Percentiles rank a stretch among this genome's conserved stretches.
phyloP scores from a whole-genome alignment of 108 stramenopile species.

The Skeletonema tropicum region DNA sequence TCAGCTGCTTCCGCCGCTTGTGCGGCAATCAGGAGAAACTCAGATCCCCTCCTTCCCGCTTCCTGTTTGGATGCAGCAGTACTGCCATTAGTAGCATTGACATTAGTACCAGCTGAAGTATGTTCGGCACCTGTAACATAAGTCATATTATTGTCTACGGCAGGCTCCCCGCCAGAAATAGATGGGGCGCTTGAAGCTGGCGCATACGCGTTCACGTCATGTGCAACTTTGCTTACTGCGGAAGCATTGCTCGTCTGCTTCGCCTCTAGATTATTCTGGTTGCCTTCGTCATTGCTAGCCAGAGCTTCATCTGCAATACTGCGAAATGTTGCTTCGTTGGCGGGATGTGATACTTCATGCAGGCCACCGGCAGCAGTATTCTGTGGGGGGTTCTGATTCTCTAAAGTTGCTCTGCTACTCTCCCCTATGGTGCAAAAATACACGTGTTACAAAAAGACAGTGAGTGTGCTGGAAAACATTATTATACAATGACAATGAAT shows the following conservation, averaged over 20 bases:
- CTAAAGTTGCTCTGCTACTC: neutral
- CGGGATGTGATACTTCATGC: neutral
- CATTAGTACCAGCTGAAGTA: too few species aligned
- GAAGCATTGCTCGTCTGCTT: neutral
- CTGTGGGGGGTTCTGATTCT: neutral
- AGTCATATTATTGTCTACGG: neutral
- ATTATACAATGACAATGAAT: neutral
- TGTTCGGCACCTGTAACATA: neutral
- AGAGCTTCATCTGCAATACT: neutral
- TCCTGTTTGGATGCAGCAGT: neutral
- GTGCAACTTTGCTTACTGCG: neutral
- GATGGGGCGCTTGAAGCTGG: neutral
- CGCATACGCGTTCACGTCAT: neutral
- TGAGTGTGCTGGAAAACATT: neutral
- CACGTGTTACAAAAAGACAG: neutral
- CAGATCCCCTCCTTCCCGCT: conserved; percentile 39
- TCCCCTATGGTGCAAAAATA: neutral
- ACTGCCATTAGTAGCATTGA: neutral
- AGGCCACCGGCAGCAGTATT: neutral
- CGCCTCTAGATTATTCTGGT: neutral
- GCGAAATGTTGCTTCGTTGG: neutral
- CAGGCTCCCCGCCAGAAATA: neutral
- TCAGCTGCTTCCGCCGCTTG: conserved; percentile 30
- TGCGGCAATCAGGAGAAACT: conserved; percentile 37
- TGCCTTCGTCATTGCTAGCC: neutral